phyloP scores from a whole-genome alignment of 2,329 filamentous ascomycete genomes.

The Hypocrella siamensis region DNA sequence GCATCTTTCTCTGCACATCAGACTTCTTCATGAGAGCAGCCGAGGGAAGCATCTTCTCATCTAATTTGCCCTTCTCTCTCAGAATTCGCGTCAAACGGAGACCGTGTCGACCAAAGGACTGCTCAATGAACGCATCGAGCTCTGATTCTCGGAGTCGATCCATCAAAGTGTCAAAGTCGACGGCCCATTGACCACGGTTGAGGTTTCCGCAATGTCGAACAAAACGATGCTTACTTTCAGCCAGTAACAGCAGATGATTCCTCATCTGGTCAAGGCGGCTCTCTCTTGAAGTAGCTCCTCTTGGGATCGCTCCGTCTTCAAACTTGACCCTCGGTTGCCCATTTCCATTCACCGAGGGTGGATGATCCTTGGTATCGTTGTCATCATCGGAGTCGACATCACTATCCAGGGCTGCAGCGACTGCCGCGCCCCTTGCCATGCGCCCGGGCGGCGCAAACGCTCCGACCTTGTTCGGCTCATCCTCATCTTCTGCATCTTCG shows the following conservation, averaged over 20 bases:
- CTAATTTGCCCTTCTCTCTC: conserved; percentile 76
- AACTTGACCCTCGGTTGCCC: conserved; percentile 32
- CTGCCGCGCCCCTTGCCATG: conserved; percentile 4
- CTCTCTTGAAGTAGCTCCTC: conserved; percentile 21
- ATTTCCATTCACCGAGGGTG: conserved; percentile 18
- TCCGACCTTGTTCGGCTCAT: conserved; percentile 1
- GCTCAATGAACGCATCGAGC: conserved; percentile 66
- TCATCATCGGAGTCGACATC: conserved; percentile 19
- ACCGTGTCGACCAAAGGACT: conserved; percentile 60
- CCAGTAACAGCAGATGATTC: conserved; percentile 57
- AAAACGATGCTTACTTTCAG: conserved; percentile 54
- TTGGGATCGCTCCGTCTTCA: conserved; percentile 28
- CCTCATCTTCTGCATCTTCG: conserved; percentile 17
- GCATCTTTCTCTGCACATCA: conserved; percentile 72
- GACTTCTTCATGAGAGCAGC: conserved; percentile 72
- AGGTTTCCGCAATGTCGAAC: conserved; percentile 48
- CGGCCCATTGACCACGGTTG: conserved; percentile 60
- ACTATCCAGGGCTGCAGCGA: not conserved
- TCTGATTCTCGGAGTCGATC: conserved; percentile 58
- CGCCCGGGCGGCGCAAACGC: conserved; percentile 2
- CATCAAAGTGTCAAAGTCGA: conserved; percentile 65
- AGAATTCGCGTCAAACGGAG: conserved; percentile 77
- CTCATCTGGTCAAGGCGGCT: conserved; percentile 45
- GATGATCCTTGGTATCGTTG: conserved; percentile 4
- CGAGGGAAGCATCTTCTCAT: conserved; percentile 75